phyloP scores from a whole-genome alignment of 257 asterid species.

The Mitragyna speciosa region DNA sequence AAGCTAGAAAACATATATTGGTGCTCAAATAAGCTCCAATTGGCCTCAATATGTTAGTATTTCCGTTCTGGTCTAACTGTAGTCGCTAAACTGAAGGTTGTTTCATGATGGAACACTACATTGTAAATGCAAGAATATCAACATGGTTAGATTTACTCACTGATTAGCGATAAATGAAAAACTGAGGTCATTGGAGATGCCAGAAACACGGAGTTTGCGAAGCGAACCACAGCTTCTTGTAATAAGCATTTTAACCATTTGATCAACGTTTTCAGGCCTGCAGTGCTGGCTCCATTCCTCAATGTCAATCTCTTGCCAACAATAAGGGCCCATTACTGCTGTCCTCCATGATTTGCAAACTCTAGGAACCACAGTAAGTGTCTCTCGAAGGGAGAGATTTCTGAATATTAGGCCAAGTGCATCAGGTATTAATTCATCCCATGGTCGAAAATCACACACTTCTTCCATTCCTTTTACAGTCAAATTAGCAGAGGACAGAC shows the following conservation, averaged over 20 bases:
- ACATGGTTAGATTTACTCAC: constrained; percentile 41
- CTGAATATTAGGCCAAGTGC: constrained; percentile 81
- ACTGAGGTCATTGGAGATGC: constrained; percentile 52
- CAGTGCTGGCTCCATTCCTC: constrained; percentile 75
- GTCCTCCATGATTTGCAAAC: constrained; percentile 87
- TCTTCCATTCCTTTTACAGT: constrained; percentile 47
- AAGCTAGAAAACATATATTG: not conserved
- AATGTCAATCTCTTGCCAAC: constrained; percentile 91
- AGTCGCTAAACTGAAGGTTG: not conserved
- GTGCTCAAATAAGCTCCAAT: not conserved
- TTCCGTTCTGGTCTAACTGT: not conserved
- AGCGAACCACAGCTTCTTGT: constrained; percentile 70
- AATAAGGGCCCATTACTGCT: constrained; percentile 71
- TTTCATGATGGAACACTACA: not conserved
- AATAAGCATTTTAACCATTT: constrained; percentile 61
- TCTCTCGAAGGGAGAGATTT: constrained; percentile 62
- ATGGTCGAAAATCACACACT: constrained; percentile 36
- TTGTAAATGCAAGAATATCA: not conserved
- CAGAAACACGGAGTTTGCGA: constrained; percentile 59
- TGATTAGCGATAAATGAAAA: constrained; percentile 59
- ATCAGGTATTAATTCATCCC: constrained; percentile 89
- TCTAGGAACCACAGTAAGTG: constrained; percentile 68
- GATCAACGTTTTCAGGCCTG: constrained; percentile 49
- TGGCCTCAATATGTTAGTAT: not conserved
- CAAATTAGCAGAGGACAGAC: not conserved